A percentile compares a stretch with the other conserved stretches of the same genome.
Evolutionary conservation across 139 green algal species (phyloP).

Genomic region (Chlamydomonas sphaeroides): DNA sequence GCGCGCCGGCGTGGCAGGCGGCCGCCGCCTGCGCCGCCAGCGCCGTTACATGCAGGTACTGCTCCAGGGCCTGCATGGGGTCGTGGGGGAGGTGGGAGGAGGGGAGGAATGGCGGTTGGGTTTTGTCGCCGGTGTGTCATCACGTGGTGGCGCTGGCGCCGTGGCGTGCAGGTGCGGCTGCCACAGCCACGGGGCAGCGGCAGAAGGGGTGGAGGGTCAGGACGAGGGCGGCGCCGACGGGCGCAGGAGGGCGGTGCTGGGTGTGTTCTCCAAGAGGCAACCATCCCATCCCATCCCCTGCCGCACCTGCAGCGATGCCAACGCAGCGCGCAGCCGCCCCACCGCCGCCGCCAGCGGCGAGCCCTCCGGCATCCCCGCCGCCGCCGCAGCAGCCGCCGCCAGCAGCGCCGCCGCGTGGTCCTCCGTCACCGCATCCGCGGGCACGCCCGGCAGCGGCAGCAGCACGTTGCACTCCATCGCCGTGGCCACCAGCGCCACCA

Average conservation of each 20-base stretch:
- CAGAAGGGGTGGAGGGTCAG: no score
- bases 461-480: conserved; percentile 46
- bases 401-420: conserved; percentile 48
- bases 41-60: conserved; percentile 61
- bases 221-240: no score
- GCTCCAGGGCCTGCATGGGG: conserved; percentile 53
- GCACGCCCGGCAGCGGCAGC: conserved; percentile 42
- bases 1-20: conserved; percentile 56
- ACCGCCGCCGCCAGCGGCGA: conserved; percentile 15
- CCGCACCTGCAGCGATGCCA: conserved; percentile 39
- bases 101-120: background rate
- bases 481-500: conserved; percentile 55
- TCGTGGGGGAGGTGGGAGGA: no score
- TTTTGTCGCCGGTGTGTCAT: no score
- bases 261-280: no score
- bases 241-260: no score
- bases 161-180: no score
- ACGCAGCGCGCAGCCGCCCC: background rate
- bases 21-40: conserved; percentile 70
- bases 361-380: conserved; percentile 29
- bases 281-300: no score
- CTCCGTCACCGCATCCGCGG: conserved; percentile 40
- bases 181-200: no score
- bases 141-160: no score
- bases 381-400: conserved; percentile 42